Base-by-base conservation (phyloP, 768 basidiomycete genomes). In the Auricularia auricula-judae region DNA sequence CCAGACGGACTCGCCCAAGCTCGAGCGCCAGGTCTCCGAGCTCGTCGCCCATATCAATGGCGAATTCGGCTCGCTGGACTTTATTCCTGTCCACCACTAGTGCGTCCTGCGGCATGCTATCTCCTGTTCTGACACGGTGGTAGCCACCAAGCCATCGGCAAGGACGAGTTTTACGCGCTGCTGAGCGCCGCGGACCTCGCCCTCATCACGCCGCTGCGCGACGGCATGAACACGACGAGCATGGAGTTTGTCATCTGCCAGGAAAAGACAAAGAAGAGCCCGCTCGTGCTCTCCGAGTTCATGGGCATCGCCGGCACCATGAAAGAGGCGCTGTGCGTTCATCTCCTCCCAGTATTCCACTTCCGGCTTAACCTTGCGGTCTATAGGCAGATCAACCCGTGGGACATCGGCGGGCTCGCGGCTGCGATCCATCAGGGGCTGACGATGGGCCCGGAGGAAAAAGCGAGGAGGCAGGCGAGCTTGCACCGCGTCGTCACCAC, bases 241-340 rank as follows among this genome's bases (percentile, higher is more conserved):
- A 96, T 97, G 93, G 96, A 98, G 75, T 98, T 95, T 74, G 89
- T 96, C 35, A 89, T 98, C 66, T 93, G 94, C 39, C 96, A 99
- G 76, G 84, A 89, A 69, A 81, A 80, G 70, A 89, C 91, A 62
- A 87, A 88, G 72, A 86, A 85, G 75, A 87, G 85, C 42, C 94
- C 96, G 0, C 84, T 94, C 62, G 89, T 98, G 66, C 78, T 99
- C 63, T 93, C 91, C 71, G 96, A 99, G 77, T 98, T 98, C 72
- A 97, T 97, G 90, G 96, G 96, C 10, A 97, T 97, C 70, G 90
- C 91, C 63, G 87, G 90, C 70, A 87, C 91, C 67, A 94, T 98
- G 91, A 80, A 81, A 61, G 85, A 93, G 35, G 91, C 96, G 23
- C 77, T 97, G 39, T 42, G 21, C 65, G 42, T 62, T 62, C 64